Conservation (phyloP, 306 rosid genomes). For the Cucumis hystrix region DNA sequence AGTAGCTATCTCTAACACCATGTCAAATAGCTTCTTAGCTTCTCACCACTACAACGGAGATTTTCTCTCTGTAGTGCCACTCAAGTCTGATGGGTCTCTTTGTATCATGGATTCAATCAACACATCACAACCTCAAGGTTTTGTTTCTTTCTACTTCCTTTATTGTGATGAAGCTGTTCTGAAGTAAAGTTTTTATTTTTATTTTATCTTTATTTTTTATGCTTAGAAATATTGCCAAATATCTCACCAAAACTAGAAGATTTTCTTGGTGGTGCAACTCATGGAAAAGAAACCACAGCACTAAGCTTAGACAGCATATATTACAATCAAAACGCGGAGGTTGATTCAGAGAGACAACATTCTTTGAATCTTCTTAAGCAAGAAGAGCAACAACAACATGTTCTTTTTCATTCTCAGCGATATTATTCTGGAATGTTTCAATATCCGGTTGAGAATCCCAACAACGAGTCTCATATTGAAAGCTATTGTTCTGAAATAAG, state of each 20-base stretch:
- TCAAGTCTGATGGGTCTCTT: conserved; percentile 86
- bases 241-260: conserved; percentile 87
- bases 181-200: not conserved
- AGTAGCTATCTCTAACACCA: conserved; percentile 18
- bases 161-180: not conserved
- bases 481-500: conserved; percentile 24
- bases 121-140: conserved; percentile 73
- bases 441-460: conserved; percentile 26
- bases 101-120: conserved; percentile 75
- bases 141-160: not conserved
- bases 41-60: conserved; percentile 26
- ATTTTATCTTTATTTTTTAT: not conserved
- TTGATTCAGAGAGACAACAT: conserved; percentile 25
- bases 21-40: conserved; percentile 37
- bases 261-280: conserved; percentile 72
- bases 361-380: conserved; percentile 31
- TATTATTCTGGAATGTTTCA: conserved; percentile 50
- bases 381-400: conserved; percentile 18
- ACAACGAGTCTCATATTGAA: conserved; percentile 25
- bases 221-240: conserved; percentile 43
- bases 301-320: conserved; percentile 72
- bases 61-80: conserved; percentile 72
- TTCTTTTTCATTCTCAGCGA: conserved; percentile 22
- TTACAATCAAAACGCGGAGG: conserved; percentile 32
- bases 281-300: conserved; percentile 49